phyloP scores from a whole-genome alignment of 257 asterid genomes.

The Galeopsis tetrahit region DNA sequence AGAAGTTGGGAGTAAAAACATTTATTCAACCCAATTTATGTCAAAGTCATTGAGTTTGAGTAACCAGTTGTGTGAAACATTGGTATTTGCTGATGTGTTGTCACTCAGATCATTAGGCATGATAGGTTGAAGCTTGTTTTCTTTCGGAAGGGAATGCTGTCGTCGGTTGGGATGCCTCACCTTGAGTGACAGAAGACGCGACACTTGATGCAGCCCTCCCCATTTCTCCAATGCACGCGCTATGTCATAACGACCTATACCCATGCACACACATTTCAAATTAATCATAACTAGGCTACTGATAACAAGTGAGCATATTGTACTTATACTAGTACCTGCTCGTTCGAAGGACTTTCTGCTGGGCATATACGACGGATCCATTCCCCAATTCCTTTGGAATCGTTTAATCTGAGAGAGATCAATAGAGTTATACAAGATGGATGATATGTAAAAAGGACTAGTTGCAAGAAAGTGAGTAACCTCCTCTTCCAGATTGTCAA shows the following conservation, averaged over 20 bases:
- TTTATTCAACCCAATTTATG: constrained; percentile 78
- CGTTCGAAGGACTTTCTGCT: constrained; percentile 95
- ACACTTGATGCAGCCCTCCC: constrained; percentile 97
- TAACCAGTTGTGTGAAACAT: constrained; percentile 68
- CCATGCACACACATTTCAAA: background rate
- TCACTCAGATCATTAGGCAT: constrained; percentile 37
- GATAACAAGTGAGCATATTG: background rate
- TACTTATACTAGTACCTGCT: constrained; percentile 58
- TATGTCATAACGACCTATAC: constrained; percentile 80
- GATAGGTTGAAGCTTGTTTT: constrained; percentile 52
- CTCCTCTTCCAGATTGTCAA: constrained; percentile 90
- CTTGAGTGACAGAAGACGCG: constrained; percentile 80
- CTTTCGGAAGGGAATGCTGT: constrained; percentile 52
- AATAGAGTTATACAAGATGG: too few relatives aligned
- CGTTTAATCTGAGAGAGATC: constrained; percentile 56
- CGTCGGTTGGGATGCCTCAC: constrained; percentile 87
- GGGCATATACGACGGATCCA: constrained; percentile 94
- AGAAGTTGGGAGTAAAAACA: background rate
- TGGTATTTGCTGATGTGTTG: constrained; percentile 42
- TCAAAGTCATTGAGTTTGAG: constrained; percentile 74
- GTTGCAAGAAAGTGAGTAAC: constrained; percentile 45
- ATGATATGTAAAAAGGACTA: background rate
- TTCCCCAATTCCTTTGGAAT: constrained; percentile 94
- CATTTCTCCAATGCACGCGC: constrained; percentile 97
- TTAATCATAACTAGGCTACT: too few relatives aligned